These are phyloP conservation scores for Diaporthe longicolla DNA, from an alignment of 2,329 filamentous ascomycete species.

Conservation along the genomic window DNA sequence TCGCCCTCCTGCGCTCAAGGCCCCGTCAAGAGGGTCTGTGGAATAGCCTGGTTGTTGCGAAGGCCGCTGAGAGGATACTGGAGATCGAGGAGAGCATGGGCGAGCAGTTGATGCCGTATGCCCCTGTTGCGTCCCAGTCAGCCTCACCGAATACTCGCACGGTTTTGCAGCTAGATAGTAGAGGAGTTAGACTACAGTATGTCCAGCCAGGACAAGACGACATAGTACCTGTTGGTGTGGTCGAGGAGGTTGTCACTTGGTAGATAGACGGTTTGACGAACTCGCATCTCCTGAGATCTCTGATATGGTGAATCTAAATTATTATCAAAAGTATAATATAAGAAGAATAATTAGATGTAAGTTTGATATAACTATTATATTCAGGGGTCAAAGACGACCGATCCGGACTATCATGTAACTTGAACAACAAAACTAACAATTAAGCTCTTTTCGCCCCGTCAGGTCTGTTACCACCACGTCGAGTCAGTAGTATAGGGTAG, in stretches of 20 bases:
- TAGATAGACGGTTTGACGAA: not conserved
- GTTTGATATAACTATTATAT: too few relatives aligned
- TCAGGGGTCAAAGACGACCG: too few relatives aligned
- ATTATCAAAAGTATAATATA: too few relatives aligned
- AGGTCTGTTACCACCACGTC: not conserved
- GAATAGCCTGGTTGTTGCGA: constrained; percentile 4
- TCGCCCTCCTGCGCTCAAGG: constrained; percentile 2
- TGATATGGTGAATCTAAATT: too few relatives aligned
- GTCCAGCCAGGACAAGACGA: not conserved
- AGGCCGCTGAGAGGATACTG: constrained; percentile 2
- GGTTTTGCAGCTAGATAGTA: constrained; percentile 10
- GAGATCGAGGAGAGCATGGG: constrained; percentile 6
- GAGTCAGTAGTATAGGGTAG: not conserved
- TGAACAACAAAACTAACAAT: not conserved
- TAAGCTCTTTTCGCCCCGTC: not conserved
- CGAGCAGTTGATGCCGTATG: not conserved
- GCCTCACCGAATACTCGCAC: not conserved
- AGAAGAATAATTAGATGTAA: too few relatives aligned
- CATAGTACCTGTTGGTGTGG: not conserved
- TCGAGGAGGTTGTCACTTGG: not conserved
- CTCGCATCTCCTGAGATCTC: too few relatives aligned
- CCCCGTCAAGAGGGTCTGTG: not conserved
- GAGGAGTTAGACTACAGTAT: constrained; percentile 7
- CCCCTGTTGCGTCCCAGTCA: not conserved
- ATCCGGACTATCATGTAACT: too few relatives aligned